Evolutionary conservation across 257 asterid species (phyloP), one percentile per base, ranked within the genome.

Genomic region (Ocimum tenuiflorum): DNA sequence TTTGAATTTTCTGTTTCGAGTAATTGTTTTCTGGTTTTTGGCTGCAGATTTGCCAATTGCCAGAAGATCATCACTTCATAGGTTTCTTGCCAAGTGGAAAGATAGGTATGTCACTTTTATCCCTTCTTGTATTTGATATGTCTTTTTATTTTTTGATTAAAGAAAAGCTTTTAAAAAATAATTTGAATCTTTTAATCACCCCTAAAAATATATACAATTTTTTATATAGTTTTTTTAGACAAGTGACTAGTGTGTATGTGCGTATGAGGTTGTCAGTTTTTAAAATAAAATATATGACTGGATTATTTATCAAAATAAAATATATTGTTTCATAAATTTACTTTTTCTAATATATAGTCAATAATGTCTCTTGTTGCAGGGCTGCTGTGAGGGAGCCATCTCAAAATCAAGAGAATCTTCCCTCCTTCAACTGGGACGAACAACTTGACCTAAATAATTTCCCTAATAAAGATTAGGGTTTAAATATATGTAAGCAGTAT

Each of bases 41-140:
- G 1, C 7, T n/a, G 14, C 69, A 90, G 96, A 87, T 71, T 70
- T 90, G 81, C 97, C 97, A 43, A 90, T 90, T 58, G 96, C 96
- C 29, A 85, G 97, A 57, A 84, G 95, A 73, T 83, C 91, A 9
- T 82, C 88, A 3, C 81, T 85, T 51, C 79, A 85, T 50, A 77
- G 91, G 63, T 85, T 82, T 58, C 84, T 85, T 36, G 86, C 42
- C 63, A 85, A 82, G 86, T 80, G 86, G 58, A 85, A 80, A 78
- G 91, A 85, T 39, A 87, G 94, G 95, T 87, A 82, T 39, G 74
- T 17, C 7, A 48, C n/a, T n/a, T n/a, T n/a, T n/a, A n/a, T n/a
- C n/a, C n/a, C n/a, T n/a, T n/a, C n/a, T n/a, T n/a, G n/a, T n/a
- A n/a, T n/a, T n/a, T n/a, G n/a, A n/a, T n/a, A n/a, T n/a, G n/a